Conservation (phyloP, 257 asterid genomes). For the Solanum gandarillasii region DNA sequence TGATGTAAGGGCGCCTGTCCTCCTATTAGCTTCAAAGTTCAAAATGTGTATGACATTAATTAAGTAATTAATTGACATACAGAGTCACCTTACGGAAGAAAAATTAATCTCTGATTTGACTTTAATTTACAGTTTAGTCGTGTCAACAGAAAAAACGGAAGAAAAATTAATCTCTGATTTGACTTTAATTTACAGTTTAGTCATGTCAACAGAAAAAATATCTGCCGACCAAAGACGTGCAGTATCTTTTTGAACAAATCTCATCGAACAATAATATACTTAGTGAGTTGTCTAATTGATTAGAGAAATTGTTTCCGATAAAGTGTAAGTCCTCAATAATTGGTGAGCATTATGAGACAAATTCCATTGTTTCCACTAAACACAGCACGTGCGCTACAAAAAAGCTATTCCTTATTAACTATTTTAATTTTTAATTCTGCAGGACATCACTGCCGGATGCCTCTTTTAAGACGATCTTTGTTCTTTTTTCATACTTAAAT, state of each 20-base stretch:
- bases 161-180: not conserved
- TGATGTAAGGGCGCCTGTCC: not conserved
- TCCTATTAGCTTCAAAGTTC: not conserved
- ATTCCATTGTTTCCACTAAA: not conserved
- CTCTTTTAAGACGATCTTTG: constrained; percentile 3
- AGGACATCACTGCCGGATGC: not conserved
- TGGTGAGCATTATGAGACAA: not conserved
- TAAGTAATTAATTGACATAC: not conserved
- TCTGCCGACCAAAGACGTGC: not conserved
- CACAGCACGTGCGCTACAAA: not conserved
- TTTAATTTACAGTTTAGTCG: too few species aligned
- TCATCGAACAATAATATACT: not conserved
- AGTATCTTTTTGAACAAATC: not conserved
- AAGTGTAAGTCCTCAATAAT: not conserved
- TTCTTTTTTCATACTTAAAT: not conserved
- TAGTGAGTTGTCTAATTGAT: too few species aligned
- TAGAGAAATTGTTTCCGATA: too few species aligned
- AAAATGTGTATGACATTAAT: not conserved
- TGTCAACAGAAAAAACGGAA: not conserved
- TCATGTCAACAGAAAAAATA: not conserved
- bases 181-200: too few species aligned
- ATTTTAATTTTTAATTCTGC: not conserved
- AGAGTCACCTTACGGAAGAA: not conserved
- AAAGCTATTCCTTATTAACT: not conserved
- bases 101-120: not conserved